Evolutionary conservation across 2,329 filamentous ascomycete genomes (phyloP), one percentile per base, ranked within the genome.

Genomic region (Aspergillus japonicus): DNA sequence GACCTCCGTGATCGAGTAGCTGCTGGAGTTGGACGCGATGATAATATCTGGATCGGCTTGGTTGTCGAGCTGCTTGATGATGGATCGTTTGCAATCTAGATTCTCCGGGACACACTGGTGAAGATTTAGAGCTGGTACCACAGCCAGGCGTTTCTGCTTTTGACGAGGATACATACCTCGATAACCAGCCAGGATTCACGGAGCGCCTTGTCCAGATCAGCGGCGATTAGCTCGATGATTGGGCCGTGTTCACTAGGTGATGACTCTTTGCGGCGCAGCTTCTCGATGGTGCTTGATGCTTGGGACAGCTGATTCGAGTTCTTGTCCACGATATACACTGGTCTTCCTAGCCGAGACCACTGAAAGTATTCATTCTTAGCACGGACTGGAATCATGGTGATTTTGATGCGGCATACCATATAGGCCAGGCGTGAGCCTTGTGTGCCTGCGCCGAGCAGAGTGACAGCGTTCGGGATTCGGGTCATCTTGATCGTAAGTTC

Each of bases 21-120:
- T 81, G 59, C 79, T 81, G 0, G 80, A 82, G 55, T 82, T 82
- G 0, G 78, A 80, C 0, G 77, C 79, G 49, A 82, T 74, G 5
- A 81, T 77, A 0, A 74, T 75, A 0, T 75, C 69, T 0, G 67
- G 58, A 0, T 68, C 64, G 0, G 79, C 73, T 1, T 76, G 50
- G 1, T 69, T 58, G 62, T 81, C 80, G 2, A 82, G 67, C 23
- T 80, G 65, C 0, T 60, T 48, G 24, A 82, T 73, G 4, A 79
- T 68, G 2, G 70, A 64, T 50, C 68, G 73, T 62, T 82, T 82
- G n/a, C 81, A 65, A 0, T 68, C 47, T 7, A 82, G 65, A 26
- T 71, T 69, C 61, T 82, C 80, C 0, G 80, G 80, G 7, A 82
- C 72, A 57, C 79, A 80, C 78, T 80, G 60, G 3, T 16, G 12